Base-by-base conservation (phyloP, 1,284 basidiomycete species). In the Vanrija humicola region DNA sequence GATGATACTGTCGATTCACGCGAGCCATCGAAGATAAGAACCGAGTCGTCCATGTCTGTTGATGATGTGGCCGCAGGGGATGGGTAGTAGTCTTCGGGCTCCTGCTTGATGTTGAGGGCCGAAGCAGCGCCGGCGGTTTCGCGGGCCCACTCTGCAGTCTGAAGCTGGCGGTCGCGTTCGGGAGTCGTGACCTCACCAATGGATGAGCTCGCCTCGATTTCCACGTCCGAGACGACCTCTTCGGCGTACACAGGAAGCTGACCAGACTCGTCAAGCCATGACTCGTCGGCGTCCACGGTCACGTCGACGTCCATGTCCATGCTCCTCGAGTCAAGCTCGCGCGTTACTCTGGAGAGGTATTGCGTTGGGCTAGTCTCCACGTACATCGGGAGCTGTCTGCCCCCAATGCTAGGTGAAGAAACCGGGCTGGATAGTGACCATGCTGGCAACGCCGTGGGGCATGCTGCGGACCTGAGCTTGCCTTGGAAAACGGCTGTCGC, bases 161-260 rank as follows among this genome's bases (percentile, higher is more conserved):
- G 61, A 21, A 67, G 52, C 26, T 66, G 64, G 23, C 66, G 61
- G 46, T 74, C 72, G 43, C 69, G 68, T 52, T 70, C 72, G 2
- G 68, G 68, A 1, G 70, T 69, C 10, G 59, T 55, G 21, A 48
- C 34, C n/a, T 73, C 70, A 19, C 67, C 72, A 14, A 67, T 48
- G 15, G 57, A 65, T 6, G 69, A 73, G 12, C 54, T 56, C 8
- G 69, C 48, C 34, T 73, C 72, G 34, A 34, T 34, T 34, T 34
- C 34, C 16, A 64, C 52, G 45, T 72, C 71, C 2, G 69, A 71
- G 23, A 69, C 62, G 2, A 63, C 53, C 28, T 74, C 72, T 34
- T 74, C 72, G n/a, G 69, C 70, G 47, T 69, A 68, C 19, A 74
- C 68, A 8, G 71, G 71, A 10, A 70, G 54, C 38, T 71, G 69